Percentiles rank a stretch among this genome's conserved stretches.
Conservation (phyloP, 805 yeast genomes). For the Yamadazyma laniorum region DNA sequence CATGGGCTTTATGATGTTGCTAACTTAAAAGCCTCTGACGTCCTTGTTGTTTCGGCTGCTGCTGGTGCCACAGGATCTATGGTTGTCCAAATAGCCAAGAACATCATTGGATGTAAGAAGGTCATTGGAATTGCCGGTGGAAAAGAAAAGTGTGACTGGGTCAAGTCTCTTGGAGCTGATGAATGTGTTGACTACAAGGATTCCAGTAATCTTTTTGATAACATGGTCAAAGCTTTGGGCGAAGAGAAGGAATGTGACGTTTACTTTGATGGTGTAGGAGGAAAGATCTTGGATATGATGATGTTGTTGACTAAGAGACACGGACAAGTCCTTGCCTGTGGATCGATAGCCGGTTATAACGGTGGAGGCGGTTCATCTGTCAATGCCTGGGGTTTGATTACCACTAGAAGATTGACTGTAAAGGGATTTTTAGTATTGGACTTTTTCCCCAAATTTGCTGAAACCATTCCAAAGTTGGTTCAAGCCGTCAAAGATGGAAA, state of each 20-base stretch:
- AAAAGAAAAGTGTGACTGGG: slow-evolving; percentile 49
- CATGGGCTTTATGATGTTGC: slow-evolving; percentile 35
- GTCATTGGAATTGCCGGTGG: slow-evolving; percentile 35
- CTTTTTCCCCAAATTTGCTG: slow-evolving; percentile 11
- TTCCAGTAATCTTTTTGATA: slow-evolving; percentile 16
- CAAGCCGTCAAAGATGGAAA: slow-evolving; percentile 18
- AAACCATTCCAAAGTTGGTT: slow-evolving; percentile 15
- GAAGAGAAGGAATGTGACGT: slow-evolving; percentile 41
- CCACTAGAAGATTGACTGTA: slow-evolving; percentile 17
- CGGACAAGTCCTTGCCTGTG: slow-evolving; percentile 29
- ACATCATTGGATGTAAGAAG: slow-evolving; percentile 23
- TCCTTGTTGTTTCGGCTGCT: slow-evolving; percentile 30
- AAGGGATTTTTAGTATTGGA: slow-evolving; percentile 24
- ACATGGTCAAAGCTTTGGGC: slow-evolving; percentile 21
- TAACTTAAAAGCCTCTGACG: slow-evolving; percentile 19
- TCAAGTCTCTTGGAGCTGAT: slow-evolving; percentile 55
- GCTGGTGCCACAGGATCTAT: slow-evolving; percentile 34
- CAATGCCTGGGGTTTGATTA: slow-evolving; percentile 22
- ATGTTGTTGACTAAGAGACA: slow-evolving; percentile 15
- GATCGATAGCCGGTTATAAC: slow-evolving; percentile 36
- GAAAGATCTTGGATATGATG: slow-evolving; percentile 19
- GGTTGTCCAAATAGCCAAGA: slow-evolving; percentile 31
- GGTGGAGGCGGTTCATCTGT: slow-evolving; percentile 19
- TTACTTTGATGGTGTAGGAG: slow-evolving; percentile 26
- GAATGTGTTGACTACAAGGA: slow-evolving; percentile 54